Evolutionary conservation across 805 yeast genomes (phyloP).

Genomic region (Metschnikowia cerradonensis): DNA sequence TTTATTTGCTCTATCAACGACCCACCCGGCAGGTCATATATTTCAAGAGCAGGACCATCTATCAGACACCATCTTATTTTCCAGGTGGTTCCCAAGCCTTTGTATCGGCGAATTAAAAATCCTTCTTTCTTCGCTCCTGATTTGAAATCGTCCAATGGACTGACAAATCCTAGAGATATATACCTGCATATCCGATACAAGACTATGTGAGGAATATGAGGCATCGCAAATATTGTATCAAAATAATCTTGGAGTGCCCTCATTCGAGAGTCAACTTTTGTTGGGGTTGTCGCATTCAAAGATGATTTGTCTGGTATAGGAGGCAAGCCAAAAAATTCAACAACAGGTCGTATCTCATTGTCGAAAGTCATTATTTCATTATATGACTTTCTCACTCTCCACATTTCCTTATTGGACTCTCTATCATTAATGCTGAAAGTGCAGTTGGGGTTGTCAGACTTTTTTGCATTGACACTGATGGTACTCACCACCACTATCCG

Average conservation of each 20-base stretch:
- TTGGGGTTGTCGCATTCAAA: constrained; percentile 59
- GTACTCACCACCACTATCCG: constrained; percentile 48
- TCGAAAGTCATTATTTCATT: constrained; percentile 62
- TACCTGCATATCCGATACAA: constrained; percentile 56
- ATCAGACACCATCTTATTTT: constrained; percentile 64
- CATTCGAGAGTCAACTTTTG: constrained; percentile 60
- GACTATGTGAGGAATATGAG: constrained; percentile 52
- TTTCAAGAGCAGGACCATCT: constrained; percentile 53
- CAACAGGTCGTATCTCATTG: constrained; percentile 48
- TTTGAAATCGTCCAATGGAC: constrained; percentile 51
- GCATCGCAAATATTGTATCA: constrained; percentile 49
- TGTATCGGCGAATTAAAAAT: constrained; percentile 56
- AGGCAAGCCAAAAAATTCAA: constrained; percentile 53
- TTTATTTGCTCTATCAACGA: constrained; percentile 48
- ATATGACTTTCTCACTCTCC: constrained; percentile 66
- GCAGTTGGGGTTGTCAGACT: constrained; percentile 55
- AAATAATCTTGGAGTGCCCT: constrained; percentile 56
- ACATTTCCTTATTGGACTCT: constrained; percentile 60
- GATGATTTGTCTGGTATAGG: constrained; percentile 58
- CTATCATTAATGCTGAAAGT: constrained; percentile 63
- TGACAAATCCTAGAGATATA: constrained; percentile 62
- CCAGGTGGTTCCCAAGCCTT: constrained; percentile 64
- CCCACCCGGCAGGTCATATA: constrained; percentile 58
- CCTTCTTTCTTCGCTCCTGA: constrained; percentile 62
- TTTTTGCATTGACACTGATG: constrained; percentile 31